Base-by-base conservation (phyloP, 2,329 filamentous ascomycete genomes). In the Exophiala sp. region DNA sequence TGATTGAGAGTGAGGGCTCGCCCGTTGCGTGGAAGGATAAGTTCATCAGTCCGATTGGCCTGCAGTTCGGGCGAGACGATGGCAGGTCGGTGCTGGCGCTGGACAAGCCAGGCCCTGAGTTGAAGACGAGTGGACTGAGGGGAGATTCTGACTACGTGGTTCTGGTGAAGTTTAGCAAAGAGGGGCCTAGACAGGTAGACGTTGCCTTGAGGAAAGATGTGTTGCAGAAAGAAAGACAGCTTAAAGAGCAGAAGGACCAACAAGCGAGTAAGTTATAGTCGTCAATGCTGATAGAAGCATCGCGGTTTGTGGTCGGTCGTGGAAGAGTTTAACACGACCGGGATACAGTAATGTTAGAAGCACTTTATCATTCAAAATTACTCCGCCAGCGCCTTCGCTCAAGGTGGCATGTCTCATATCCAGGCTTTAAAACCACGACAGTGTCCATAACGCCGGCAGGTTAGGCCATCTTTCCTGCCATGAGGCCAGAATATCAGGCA, bases 381-480 rank as follows among this genome's bases (percentile, higher is more conserved):
- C 29, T 32, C 55, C 48, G 23, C 55, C 52, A 53, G 47, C 49
- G 49, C 52, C 38, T 46, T 51, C 44, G 55, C 55, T 55, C 51
- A 50, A 47, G 19, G 27, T n/a, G 42, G 32, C 13, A 45, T 10
- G 10, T n/a, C 27, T 35, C 16, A 22, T 18, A 27, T 27, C 19
- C 19, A 23, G 16, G 4, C 8, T 43, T 75, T 72, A 97, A 65
- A 97, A 88, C 90, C 93, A 98, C 21, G 89, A 88, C 65, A 97
- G 66, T 19, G 90, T 97, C 93, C 93, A 98, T 48, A 93, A 77
- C 2, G 89, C 87, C 14, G 93, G 93, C 60, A 97, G 69, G 61
- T 88, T 85, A 3, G 93, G 91, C 88, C 91, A 96, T 60, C 85
- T 80, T 67, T 95, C 90, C 70, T 98, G 93, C 93, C 93, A 98